Base-by-base conservation (phyloP, 495 filamentous ascomycete genomes). In the Penicillium pulvis region DNA sequence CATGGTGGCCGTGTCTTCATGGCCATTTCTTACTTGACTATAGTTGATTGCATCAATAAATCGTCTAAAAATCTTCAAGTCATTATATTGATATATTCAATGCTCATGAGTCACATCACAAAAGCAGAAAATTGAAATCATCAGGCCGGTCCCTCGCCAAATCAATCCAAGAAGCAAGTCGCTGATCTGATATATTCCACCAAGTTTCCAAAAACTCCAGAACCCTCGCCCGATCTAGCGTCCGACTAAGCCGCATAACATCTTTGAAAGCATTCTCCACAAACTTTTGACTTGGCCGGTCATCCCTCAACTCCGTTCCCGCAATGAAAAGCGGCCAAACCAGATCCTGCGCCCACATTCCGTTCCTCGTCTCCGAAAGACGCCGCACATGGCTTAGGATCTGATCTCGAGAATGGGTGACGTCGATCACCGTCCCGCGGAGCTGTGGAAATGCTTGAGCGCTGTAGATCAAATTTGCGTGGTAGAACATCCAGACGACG, bases 281-380 rank as follows among this genome's bases (percentile, higher is more conserved):
- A 43, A 58, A 19, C 30, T 36, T 46, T 20, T 64, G 68, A 2
- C 52, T 45, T 3, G 20, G 36, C 6, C 30, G 51, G 17, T 48
- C 23, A 3, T 47, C 63, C 23, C 58, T 42, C n/a, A 62, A 56
- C 56, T 66, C 65, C 3, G 68, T 64, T n/a, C 68, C 68, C 1
- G 63, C 60, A 20, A 67, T 59, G 30, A 70, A 68, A 5, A 70
- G 56, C 14, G 68, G 68, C 68, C 68, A 71, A 17, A 68, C 63
- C 8, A 71, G 56, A 51, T 71, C 59, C 19, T 71, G 65, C 1
- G 59, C 65, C 46, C 68, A 66, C 41, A 53, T 56, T 16, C 54
- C 45, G n/a, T 55, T 50, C 36, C 55, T 31, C 24, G 51, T 64
- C 45, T 55, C 61, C 3, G 62, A 58, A 12, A 71, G 54, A 45